Evolutionary conservation across 2,329 filamentous ascomycete species (phyloP), one percentile per base, ranked within the genome.

Genomic region (Arthrobotrys entomopaga): DNA sequence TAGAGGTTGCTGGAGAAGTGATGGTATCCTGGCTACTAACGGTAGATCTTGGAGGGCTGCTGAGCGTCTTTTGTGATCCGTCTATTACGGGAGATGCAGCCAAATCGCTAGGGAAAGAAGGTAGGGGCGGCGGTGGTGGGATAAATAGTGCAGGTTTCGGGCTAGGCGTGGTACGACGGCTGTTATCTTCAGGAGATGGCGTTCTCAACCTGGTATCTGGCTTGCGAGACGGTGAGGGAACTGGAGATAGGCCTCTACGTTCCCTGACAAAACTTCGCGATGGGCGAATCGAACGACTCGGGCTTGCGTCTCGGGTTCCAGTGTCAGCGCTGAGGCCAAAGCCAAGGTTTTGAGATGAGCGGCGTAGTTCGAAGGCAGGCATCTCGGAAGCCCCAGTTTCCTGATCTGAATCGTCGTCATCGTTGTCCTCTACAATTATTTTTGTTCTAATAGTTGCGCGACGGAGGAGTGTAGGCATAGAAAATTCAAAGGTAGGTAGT

Each of bases 231-330:
- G 65, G 64, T 7, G 69, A 57, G 3, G 60, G 67, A 26, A 34
- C 59, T 7, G 59, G 38, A 8, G 61, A 65, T 7, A 53, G 40
- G n/a, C 16, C 53, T 34, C 57, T 19, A 13, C 63, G 56, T 16
- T 74, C 70, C 11, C 63, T 29, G 5, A 73, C 70, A 16, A 74
- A 74, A 50, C 70, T 74, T 10, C 70, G 56, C 16, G 70, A 65
- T 10, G 70, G 70, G 10, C 69, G 69, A 19, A 73, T 24, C 10
- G 43, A 46, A 20, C 52, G 50, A n/a, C 26, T 49, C 0, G 57
- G 40, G 24, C 49, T 59, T 46, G 42, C 5, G 16, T 46, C 42
- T 10, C 29, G 6, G 61, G 26, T 10, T 50, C 61, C 11, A 26
- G 24, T 4, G 29, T 1, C 16, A 13, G 19, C 3, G 3, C 53